These are phyloP conservation scores for Adiantum capillusveneris DNA, from an alignment of 75 land plant genomes.

Conservation along the genomic window DNA sequence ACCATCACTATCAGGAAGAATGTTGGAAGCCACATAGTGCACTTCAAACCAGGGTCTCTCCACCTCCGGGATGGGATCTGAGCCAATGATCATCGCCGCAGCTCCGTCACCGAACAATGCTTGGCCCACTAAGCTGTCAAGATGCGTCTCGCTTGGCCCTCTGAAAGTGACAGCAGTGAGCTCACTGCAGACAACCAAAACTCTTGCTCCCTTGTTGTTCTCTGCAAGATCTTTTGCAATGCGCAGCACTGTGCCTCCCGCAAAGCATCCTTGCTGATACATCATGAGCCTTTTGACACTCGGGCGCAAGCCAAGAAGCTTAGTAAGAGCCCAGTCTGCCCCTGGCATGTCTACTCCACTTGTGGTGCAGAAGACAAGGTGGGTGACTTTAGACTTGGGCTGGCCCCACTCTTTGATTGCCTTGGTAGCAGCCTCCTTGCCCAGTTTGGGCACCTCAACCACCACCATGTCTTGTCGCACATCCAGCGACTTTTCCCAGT, in stretches of 20 bases:
- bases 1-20: conserved; percentile 33
- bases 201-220: conserved; percentile 40
- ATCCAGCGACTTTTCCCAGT: conserved; percentile 51
- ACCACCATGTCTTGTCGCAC: conserved; percentile 50
- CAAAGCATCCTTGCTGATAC: conserved; percentile 52
- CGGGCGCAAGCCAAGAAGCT: conserved; percentile 40
- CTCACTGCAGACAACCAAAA: conserved; percentile 39
- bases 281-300: conserved; percentile 38
- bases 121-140: conserved; percentile 43
- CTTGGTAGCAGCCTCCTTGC: conserved; percentile 33
- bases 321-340: conserved; percentile 37
- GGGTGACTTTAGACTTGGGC: no score
- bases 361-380: conserved; percentile 55
- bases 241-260: conserved; percentile 44
- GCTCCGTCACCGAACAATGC: conserved; percentile 56
- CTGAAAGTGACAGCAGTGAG: conserved; percentile 32
- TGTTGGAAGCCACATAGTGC: conserved; percentile 19
- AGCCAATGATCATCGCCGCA: conserved; percentile 39
- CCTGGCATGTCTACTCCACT: conserved; percentile 57
- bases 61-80: conserved; percentile 26
- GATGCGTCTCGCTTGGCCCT: conserved; percentile 41
- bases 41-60: conserved; percentile 39
- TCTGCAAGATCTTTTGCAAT: conserved; percentile 54
- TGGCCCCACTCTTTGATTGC: conserved; percentile 47
- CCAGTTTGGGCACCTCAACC: conserved; percentile 45